phyloP scores from a whole-genome alignment of 441 rosid species.

The Omphalea diandra region DNA sequence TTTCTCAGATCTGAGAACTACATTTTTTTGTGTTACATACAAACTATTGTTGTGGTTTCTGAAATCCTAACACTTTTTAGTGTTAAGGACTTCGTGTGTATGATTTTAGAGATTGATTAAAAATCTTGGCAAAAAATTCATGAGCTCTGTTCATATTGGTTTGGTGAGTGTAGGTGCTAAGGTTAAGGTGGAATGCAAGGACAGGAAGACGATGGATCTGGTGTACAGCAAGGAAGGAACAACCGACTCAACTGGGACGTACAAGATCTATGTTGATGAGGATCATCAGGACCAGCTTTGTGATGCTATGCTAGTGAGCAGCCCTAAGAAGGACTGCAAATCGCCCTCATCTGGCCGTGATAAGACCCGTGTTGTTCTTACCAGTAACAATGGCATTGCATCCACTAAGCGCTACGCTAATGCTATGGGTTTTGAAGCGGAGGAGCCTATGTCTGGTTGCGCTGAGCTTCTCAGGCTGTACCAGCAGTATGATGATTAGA shows the following conservation, averaged over 20 bases:
- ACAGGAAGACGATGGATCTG: conserved; percentile 50
- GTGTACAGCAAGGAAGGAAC: conserved; percentile 52
- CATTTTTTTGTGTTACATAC: too few species aligned
- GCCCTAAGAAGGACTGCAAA: conserved; percentile 57
- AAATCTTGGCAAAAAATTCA: too few species aligned
- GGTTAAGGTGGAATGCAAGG: conserved; percentile 69
- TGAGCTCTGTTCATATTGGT: too few species aligned
- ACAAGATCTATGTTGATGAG: conserved; percentile 57
- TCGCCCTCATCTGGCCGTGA: conserved; percentile 59
- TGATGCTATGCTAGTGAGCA: conserved; percentile 59
- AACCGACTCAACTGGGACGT: conserved; percentile 68
- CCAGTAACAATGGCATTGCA: conserved; percentile 61
- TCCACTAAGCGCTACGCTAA: conserved; percentile 55
- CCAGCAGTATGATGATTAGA: conserved; percentile 49
- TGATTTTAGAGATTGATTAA: too few species aligned
- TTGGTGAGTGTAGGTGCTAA: conserved; percentile 50
- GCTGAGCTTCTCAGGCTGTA: conserved; percentile 62
- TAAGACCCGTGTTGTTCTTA: conserved; percentile 75
- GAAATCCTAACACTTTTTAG: too few species aligned
- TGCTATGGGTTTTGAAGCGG: conserved; percentile 52
- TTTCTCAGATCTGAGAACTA: too few species aligned
- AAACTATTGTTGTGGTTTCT: too few species aligned
- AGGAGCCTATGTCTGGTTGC: conserved; percentile 53
- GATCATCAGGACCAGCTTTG: conserved; percentile 79
- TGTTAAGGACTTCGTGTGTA: too few species aligned